Percentiles rank a stretch among this genome's conserved stretches.
These are phyloP conservation scores for Fonsecaea pugnacius DNA, from an alignment of 2,329 filamentous ascomycete genomes.

Conservation along the genomic window DNA sequence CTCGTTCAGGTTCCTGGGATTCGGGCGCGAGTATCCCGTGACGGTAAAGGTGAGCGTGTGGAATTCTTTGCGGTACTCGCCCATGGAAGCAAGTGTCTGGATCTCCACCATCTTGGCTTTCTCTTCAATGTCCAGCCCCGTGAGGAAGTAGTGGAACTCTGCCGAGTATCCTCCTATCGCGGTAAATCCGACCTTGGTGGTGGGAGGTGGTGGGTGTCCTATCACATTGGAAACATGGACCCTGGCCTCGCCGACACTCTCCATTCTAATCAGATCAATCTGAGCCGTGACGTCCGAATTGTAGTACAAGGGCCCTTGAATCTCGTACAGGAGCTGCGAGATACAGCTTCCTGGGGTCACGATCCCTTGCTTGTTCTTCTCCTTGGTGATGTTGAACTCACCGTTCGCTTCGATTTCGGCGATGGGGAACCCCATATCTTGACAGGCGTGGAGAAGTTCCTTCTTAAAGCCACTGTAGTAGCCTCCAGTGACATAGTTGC, in stretches of 20 bases:
- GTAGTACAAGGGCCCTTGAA: conserved; percentile 54
- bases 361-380: conserved; percentile 24
- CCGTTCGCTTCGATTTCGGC: conserved; percentile 34
- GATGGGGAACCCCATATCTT: conserved; percentile 38
- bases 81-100: conserved; percentile 44
- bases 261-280: too few species aligned
- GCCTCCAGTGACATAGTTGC: conserved; percentile 56
- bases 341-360: conserved; percentile 28
- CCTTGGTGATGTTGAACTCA: conserved; percentile 28
- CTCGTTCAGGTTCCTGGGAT: conserved; percentile 47
- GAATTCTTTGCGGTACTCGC: conserved; percentile 41
- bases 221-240: too few species aligned
- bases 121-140: conserved; percentile 45
- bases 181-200: conserved; percentile 50
- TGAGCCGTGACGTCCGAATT: conserved; percentile 41
- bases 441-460: neutral
- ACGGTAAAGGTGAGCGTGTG: conserved; percentile 58
- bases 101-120: conserved; percentile 45
- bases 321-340: conserved; percentile 49
- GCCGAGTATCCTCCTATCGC: conserved; percentile 47
- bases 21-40: conserved; percentile 44
- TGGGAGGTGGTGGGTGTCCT: conserved; percentile 49
- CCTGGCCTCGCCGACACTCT: too few species aligned
- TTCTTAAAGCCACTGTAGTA: conserved; percentile 57
- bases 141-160: conserved; percentile 47